Evolutionary conservation across 1,284 basidiomycete species (phyloP).

Genomic region (Irpex lacteus): DNA sequence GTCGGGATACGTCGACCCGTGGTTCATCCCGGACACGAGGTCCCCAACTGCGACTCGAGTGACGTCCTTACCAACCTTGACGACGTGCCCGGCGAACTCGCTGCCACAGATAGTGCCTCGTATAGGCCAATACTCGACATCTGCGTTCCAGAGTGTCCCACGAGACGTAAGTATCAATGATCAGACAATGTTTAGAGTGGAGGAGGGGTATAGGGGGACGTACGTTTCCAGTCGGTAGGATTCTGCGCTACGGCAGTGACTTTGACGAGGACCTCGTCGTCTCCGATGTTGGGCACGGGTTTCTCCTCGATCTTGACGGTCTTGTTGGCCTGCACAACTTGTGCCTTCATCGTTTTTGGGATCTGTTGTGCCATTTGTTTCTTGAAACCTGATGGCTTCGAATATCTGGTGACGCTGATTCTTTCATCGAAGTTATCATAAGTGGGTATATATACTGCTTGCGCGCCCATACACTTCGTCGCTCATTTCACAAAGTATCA

Average conservation of each 20-base stretch:
- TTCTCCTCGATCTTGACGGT: conserved; percentile 20
- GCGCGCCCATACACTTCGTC: too few species aligned
- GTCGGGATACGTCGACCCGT: conserved; percentile 18
- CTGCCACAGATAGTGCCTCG: conserved; percentile 19
- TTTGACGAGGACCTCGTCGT: conserved; percentile 26
- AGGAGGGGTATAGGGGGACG: conserved; percentile 3
- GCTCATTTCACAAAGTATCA: too few species aligned
- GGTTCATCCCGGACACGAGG: conserved; percentile 22
- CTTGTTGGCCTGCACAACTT: conserved; percentile 12
- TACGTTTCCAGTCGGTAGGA: conserved; percentile 28
- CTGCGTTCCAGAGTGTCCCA: not conserved
- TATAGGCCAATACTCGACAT: conserved; percentile 3
- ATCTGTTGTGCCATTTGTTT: not conserved
- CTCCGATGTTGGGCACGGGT: conserved; percentile 23
- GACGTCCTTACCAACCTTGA: conserved; percentile 22
- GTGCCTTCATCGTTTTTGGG: conserved; percentile 17
- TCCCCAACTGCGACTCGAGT: conserved; percentile 19
- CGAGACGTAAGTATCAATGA: not conserved
- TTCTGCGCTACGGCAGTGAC: conserved; percentile 25
- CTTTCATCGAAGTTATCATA: too few species aligned
- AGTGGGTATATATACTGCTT: too few species aligned
- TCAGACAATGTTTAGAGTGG: not conserved
- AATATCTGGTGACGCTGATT: too few species aligned
- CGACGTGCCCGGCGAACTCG: conserved; percentile 22
- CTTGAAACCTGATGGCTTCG: too few species aligned